A percentile compares a stretch with the other conserved stretches of the same genome.
These are phyloP conservation scores for Flueggea neowawraea DNA, from an alignment of 441 rosid species.

Conservation along the genomic window DNA sequence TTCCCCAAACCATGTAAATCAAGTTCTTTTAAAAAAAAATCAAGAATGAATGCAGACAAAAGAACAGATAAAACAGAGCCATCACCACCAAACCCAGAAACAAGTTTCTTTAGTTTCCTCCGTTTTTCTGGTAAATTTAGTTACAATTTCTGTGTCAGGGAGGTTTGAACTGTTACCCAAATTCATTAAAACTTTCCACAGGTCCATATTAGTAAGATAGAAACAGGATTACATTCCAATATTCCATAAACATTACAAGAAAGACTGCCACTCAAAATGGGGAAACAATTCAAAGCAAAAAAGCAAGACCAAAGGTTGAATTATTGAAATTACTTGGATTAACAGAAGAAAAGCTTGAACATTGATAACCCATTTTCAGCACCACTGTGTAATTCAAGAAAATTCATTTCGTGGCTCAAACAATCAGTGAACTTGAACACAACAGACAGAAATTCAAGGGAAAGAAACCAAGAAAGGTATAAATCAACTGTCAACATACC, in stretches of 20 bases:
- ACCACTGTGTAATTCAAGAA: conserved; percentile 5
- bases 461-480: conserved; percentile 2
- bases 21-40: no score
- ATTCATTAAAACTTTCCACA: no score
- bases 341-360: not conserved
- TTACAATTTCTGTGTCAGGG: not conserved
- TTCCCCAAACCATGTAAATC: no score
- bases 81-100: not conserved
- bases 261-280: no score
- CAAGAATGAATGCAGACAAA: not conserved
- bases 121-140: not conserved
- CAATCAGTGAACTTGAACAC: conserved; percentile 4
- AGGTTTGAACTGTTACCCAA: not conserved
- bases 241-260: no score
- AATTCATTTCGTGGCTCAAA: not conserved
- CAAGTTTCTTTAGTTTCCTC: no score
- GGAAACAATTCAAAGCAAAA: not conserved
- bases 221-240: no score
- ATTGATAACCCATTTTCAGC: conserved; percentile 20
- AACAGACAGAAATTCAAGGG: not conserved
- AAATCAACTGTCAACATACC: conserved; percentile 9
- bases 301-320: not conserved
- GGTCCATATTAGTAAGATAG: no score
- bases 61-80: not conserved
- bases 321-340: not conserved